Evolutionary conservation across 2,329 filamentous ascomycete species (phyloP), one percentile per base, ranked within the genome.

Genomic region (Plectosphaerella plurivora): DNA sequence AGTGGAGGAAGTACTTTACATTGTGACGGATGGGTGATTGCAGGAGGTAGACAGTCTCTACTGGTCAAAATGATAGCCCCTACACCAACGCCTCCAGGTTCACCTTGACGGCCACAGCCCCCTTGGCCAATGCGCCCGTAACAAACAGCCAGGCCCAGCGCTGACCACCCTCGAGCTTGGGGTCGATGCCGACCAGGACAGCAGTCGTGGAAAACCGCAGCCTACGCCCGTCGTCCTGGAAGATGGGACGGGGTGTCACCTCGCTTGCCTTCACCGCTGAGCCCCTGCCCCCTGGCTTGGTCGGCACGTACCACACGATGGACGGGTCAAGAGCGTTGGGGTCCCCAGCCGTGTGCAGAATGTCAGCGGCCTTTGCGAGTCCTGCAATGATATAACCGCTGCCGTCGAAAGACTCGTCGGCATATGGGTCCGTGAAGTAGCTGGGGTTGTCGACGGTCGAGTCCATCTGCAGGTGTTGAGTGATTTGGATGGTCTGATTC

Each of bases 71-170:
- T 22, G 5, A 22, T 22, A 22, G 22, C 28, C 28, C 36, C 37
- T 39, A 39, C 15, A 39, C 37, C 14, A 39, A 8, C 3, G 14
- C 15, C 37, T 39, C 37, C 37, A 84, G 61, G 57, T 81, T 72
- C 33, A 84, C 73, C 62, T 77, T 76, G 18, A 79, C 70, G 11
- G 79, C 79, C 55, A 83, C 61, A 35, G 77, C 66, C 52, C 64
- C 73, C 33, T 69, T 66, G 3, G 79, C 75, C 54, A 78, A 55
- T 51, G 82, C 81, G 0, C 83, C 82, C 0, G 81, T 81, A 2
- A 78, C 74, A 62, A 81, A 84, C 15, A 86, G 60, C 79, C 79
- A 83, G 0, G 74, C 82, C 54, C 73, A 72, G 16, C 75, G 72
- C 58, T 72, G 68, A 0, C 73, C 72, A 0, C 56, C 65, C 47